A percentile compares a stretch with the other conserved stretches of the same genome.
Evolutionary conservation across 352 stramenopile genomes (phyloP).

Genomic region (Globisporangium iwayamae): DNA sequence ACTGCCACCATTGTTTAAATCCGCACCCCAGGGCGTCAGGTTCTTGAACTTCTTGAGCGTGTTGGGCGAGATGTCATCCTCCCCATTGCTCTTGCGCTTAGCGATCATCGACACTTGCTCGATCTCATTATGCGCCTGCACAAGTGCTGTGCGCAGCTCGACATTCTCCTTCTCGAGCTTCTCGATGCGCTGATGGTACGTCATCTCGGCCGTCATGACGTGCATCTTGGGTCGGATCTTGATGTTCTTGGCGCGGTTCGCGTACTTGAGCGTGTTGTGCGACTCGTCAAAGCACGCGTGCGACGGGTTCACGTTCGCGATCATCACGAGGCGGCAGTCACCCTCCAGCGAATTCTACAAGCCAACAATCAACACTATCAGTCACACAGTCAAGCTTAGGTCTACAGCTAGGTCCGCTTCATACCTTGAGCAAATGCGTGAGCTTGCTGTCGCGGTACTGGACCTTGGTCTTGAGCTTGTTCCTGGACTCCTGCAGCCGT

Average conservation of each 20-base stretch:
- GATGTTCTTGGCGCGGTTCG: conserved; percentile 89
- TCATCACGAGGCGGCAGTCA: conserved; percentile 90
- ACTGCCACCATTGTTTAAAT: background rate
- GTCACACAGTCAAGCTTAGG: background rate
- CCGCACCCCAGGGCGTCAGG: conserved; percentile 21
- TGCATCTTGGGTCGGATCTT: conserved; percentile 85
- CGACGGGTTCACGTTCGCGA: conserved; percentile 82
- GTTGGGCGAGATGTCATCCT: conserved; percentile 29
- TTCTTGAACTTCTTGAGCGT: conserved; percentile 44
- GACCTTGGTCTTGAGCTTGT: conserved; percentile 34
- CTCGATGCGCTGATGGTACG: conserved; percentile 52
- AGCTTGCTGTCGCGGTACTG: conserved; percentile 88
- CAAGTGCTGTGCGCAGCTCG: conserved; percentile 32
- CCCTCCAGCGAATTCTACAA: conserved; percentile 78
- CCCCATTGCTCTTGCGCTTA: conserved; percentile 39
- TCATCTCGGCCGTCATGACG: conserved; percentile 74
- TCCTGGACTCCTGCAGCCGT: conserved; percentile 24
- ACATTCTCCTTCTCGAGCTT: conserved; percentile 56
- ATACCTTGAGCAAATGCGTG: conserved; percentile 83
- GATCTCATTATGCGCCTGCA: conserved; percentile 26
- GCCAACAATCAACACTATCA: background rate
- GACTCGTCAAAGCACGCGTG: conserved; percentile 84
- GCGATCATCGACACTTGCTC: conserved; percentile 16
- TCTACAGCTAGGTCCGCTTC: background rate
- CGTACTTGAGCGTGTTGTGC: conserved; percentile 89